Evolutionary conservation across 192 early-diverging fungal genomes (phyloP), one percentile per base, ranked within the genome.

Genomic region (Coemansia javaensis): DNA sequence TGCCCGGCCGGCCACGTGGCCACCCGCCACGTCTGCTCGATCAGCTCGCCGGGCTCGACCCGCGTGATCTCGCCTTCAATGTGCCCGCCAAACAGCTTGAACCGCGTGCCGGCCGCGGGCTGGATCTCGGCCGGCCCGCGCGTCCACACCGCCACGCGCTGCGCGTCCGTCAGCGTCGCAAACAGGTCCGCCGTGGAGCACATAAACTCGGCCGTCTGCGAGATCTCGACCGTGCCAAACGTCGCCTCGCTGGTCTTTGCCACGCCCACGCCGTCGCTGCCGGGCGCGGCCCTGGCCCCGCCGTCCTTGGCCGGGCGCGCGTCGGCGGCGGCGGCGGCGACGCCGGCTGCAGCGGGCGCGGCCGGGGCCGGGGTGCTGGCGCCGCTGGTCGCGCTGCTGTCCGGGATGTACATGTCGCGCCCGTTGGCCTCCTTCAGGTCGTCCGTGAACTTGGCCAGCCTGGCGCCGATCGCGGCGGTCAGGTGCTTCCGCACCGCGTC

Each of bases 1-100:
- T 97, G 91, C 21, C 76, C 89, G 49, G 80, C 77, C 32, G 92
- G 89, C 94, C 94, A 97, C 12, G 81, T 74, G 58, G 79, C 86
- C 40, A 89, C 59, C 39, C 92, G 79, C 94, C 94, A 97, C 40
- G 74, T 86, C 71, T 86, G 80, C 43, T 86, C 84, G 60, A 97
- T 89, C 52, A 76, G 83, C 59, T 88, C 80, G 47, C 86, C 84
- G 20, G 73, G 76, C 38, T 60, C 87, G 39, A 91, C 48, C 70
- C 88, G 85, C 25, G 80, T 62, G 45, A 90, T 75, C 51, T 75
- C 79, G 20, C 93, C 94, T 13, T 81, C 81, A 33, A 96, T 84
- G 56, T 93, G 90, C 14, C 91, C 94, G 40, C 79, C 88, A 81
- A 98, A 94, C 34, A 96, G 64, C 50, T 69, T 75, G 71, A 89